Conservation (phyloP, 495 filamentous ascomycete species). For the Usnea hakonensis region DNA sequence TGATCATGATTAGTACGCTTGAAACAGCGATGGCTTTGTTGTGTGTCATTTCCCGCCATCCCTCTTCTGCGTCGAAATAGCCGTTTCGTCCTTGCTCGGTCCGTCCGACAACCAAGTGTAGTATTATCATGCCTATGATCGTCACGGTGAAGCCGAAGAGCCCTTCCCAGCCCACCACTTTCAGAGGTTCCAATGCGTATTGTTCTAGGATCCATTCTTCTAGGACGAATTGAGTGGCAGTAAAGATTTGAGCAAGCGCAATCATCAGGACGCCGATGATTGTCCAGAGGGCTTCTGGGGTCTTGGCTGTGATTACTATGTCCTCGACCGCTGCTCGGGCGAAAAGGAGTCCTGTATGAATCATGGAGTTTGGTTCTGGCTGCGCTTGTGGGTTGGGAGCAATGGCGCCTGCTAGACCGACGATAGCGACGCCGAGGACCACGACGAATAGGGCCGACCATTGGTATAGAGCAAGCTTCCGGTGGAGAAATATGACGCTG, state of each 20-base stretch:
- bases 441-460: conserved; percentile 85
- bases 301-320: conserved; percentile 28
- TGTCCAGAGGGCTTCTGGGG: conserved; percentile 58
- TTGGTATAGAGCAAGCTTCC: conserved; percentile 71
- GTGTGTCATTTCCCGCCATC: conserved; percentile 64
- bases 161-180: conserved; percentile 94
- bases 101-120: conserved; percentile 68
- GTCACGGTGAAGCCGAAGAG: conserved; percentile 86
- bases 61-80: conserved; percentile 84
- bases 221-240: conserved; percentile 88
- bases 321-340: conserved; percentile 24
- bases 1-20: conserved; percentile 87
- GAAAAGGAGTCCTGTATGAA: conserved; percentile 24
- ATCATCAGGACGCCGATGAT: conserved; percentile 81
- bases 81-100: conserved; percentile 68
- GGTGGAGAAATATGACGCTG: conserved; percentile 80
- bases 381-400: conserved; percentile 55
- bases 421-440: conserved; percentile 78
- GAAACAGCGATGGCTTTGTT: conserved; percentile 63
- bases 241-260: conserved; percentile 91
- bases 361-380: conserved; percentile 29
- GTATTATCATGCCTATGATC: conserved; percentile 63
- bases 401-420: conserved; percentile 80
- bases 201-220: conserved; percentile 92
- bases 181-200: conserved; percentile 79